These are phyloP conservation scores for Aspergillus fructus DNA, from an alignment of 2,329 filamentous ascomycete genomes.

Conservation along the genomic window DNA sequence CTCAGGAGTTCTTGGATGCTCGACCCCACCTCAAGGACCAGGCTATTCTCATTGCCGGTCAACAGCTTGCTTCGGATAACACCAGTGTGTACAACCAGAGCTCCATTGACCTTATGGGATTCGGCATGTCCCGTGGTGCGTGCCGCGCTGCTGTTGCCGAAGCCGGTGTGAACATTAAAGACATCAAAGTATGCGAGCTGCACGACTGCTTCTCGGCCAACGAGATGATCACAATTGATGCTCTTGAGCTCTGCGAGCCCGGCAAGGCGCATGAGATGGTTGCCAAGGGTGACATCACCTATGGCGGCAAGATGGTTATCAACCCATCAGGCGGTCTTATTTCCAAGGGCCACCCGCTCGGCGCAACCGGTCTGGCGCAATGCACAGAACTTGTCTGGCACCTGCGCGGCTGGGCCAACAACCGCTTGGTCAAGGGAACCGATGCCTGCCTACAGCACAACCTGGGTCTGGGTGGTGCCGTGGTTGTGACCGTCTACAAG, in stretches of 20 bases:
- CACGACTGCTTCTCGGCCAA: constrained; percentile 98
- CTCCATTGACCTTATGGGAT: constrained; percentile 86
- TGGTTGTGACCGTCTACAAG: constrained; percentile 85
- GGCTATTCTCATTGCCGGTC: constrained; percentile 86
- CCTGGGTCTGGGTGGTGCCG: constrained; percentile 85
- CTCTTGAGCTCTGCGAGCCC: constrained; percentile 71
- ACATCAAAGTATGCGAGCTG: constrained; percentile 83
- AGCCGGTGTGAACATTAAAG: constrained; percentile 60
- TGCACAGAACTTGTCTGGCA: constrained; percentile 96
- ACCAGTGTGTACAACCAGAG: constrained; percentile 74
- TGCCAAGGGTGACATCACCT: constrained; percentile 82
- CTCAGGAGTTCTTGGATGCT: constrained; percentile 81
- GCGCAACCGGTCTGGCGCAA: constrained; percentile 91
- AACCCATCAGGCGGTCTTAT: constrained; percentile 95
- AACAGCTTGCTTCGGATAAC: constrained; percentile 81
- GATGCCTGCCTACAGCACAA: constrained; percentile 84
- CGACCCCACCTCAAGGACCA: constrained; percentile 77
- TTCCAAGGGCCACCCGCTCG: constrained; percentile 92
- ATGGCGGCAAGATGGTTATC: constrained; percentile 76
- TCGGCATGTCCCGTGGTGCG: constrained; percentile 76
- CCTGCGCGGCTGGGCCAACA: constrained; percentile 92
- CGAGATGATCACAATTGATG: constrained; percentile 87
- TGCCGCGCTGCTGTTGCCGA: constrained; percentile 69
- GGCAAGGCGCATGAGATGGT: constrained; percentile 94
- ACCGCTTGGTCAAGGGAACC: constrained; percentile 69